Base-by-base conservation (phyloP, 345 rosid genomes). In the Sisymbrium altissimum region DNA sequence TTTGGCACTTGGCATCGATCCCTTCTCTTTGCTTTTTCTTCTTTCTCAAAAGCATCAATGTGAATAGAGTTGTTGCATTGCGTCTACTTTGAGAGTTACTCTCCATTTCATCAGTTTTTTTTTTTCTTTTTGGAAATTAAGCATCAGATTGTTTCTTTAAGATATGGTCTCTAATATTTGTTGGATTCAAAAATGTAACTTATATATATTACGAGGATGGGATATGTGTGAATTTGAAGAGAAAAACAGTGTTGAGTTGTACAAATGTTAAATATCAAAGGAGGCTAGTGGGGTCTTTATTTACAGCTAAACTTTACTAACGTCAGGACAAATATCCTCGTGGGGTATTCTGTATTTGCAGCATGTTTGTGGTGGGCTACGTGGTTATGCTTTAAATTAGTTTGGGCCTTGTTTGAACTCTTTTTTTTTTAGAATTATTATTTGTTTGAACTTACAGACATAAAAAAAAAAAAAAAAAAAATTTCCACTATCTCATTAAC, bases 91-190 rank as follows among this genome's bases (percentile, higher is more conserved):
- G 21, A 74, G 73, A 58, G 44, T 74, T 59, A 49, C 46, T 66
- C 45, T 75, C 25, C 73, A 49, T 67, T 68, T 49, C 62, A 46
- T 66, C n/a, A 40, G 68, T 59, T 49, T 17, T 29, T 6, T 18
- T 46, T 36, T 43, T 56, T 12, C 2, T 63, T 43, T 15, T 25
- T 46, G 63, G 45, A 58, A 66, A 48, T 59, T 39, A 48, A 74
- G 64, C 9, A 4, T 75, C 68, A 30, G 55, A 60, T 68, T 68
- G 69, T 53, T 75, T 68, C 74, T 59, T 67, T 52, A 75, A 59
- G 9, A 40, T 72, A 59, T 67, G 68, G 73, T 58, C 27, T 66
- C 17, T 38, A 6, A 19, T 74, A 35, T 64, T 32, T 59, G 29
- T 50, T 59, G 54, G 41, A 48, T 38, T 56, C 2, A 11, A 49